Evolutionary conservation across 2,329 filamentous ascomycete genomes (phyloP), one percentile per base, ranked within the genome.

Genomic region (Fusarium subglutinans): DNA sequence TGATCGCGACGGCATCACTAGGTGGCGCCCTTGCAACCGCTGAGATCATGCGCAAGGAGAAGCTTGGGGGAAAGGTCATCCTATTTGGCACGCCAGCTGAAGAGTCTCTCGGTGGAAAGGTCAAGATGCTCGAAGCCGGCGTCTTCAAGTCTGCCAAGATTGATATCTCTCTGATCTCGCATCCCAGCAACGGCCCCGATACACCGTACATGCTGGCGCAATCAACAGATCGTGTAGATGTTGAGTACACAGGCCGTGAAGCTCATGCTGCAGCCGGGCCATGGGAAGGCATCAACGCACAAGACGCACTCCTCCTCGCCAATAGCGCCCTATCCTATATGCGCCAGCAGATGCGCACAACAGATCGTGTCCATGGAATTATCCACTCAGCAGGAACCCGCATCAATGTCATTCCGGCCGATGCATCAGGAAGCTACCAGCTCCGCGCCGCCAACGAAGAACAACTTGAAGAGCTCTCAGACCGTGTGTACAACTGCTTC

Each of bases 381-480:
- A 69, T 77, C 14, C 48, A 67, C 5, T 73, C 74, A 3, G 75
- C 68, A 0, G 75, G 75, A n/a, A 63, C 33, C 0, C 71, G 76
- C 1, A 75, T 75, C 9, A 79, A 79, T 10, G 66, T 79, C 38
- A 78, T 79, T 4, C 77, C 77, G 0, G 67, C 66, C 2, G 90
- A 91, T 9, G 88, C 89, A 26, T 88, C 86, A 45, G 87, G 87
- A 76, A 92, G 90, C 11, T 90, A 83, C 74, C 88, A 87, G 45
- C 86, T 90, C 75, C 90, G 89, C 30, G 87, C 83, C 47, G 82
- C 86, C 62, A 82, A 87, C 75, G 65, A 75, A 15, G 65, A 69
- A 10, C 66, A 76, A 6, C 48, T 76, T 1, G 74, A 79, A 9
- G 63, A 70, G 17, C 76, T 79, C 28, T 73, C 69, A 1, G 72